These are phyloP conservation scores for Claviceps cyperi DNA, from an alignment of 2,329 filamentous ascomycete species.

Conservation along the genomic window DNA sequence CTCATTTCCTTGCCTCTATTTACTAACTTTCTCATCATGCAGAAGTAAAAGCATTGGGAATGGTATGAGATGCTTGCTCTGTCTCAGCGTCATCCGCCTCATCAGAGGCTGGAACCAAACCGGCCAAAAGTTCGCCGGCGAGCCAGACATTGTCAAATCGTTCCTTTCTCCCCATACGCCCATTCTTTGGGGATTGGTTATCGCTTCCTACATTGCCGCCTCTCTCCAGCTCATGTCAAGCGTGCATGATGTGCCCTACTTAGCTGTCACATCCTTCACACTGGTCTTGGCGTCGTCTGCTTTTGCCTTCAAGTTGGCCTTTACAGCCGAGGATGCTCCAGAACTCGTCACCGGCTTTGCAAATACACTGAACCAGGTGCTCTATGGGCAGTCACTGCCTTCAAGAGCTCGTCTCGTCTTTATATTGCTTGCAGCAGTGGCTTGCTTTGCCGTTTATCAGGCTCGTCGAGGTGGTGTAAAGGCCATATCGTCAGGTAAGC, in stretches of 20 bases:
- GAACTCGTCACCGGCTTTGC: constrained; percentile 51
- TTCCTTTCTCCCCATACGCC: constrained; percentile 50
- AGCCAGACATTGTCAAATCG: constrained; percentile 65
- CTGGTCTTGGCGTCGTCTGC: constrained; percentile 36
- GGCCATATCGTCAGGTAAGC: constrained; percentile 16
- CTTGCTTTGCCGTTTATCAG: constrained; percentile 24
- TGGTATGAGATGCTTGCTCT: constrained; percentile 21
- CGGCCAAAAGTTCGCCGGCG: constrained; percentile 89
- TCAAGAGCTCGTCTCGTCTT: constrained; percentile 36
- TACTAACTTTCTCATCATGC: neutral
- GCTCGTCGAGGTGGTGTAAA: constrained; percentile 17
- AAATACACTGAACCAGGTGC: constrained; percentile 23
- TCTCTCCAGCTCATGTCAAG: constrained; percentile 29
- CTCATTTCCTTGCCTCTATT: neutral
- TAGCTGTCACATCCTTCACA: constrained; percentile 25
- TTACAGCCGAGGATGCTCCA: constrained; percentile 75
- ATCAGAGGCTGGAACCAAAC: constrained; percentile 87
- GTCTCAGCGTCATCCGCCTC: constrained; percentile 50
- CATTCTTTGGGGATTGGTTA: constrained; percentile 61
- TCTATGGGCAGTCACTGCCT: constrained; percentile 30
- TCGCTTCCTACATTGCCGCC: constrained; percentile 52
- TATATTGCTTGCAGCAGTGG: constrained; percentile 26
- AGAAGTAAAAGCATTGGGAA: constrained; percentile 16
- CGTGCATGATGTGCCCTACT: constrained; percentile 26
- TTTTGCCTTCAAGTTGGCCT: constrained; percentile 77